phyloP scores from a whole-genome alignment of 441 rosid genomes.

The Syzygium syzygioides region DNA sequence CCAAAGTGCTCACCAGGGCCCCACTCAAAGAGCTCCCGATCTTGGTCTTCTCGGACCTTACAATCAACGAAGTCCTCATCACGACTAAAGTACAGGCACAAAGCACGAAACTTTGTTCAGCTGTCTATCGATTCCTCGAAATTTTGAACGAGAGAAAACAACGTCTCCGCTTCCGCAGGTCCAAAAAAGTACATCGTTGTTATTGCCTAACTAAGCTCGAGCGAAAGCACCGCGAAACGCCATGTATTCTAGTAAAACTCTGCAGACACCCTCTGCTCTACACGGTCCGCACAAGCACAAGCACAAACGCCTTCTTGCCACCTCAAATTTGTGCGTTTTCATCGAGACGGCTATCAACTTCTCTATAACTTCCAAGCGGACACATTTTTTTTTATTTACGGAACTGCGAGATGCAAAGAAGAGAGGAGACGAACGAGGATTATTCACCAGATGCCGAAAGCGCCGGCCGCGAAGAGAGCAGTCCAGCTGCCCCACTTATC shows the following conservation, averaged over 20 bases:
- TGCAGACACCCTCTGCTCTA: not conserved
- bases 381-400: not conserved
- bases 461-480: slow-evolving; percentile 71
- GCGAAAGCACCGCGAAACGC: not conserved
- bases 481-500: slow-evolving; percentile 93
- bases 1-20: slow-evolving; percentile 66
- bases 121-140: not conserved
- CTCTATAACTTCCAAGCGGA: not conserved
- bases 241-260: not conserved
- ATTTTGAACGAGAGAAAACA: not conserved
- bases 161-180: not conserved
- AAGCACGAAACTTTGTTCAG: not conserved
- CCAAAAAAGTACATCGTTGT: not conserved
- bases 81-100: not conserved
- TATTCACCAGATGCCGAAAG: slow-evolving; percentile 77
- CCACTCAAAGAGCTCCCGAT: slow-evolving; percentile 67
- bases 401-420: not conserved
- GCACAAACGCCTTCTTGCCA: not conserved
- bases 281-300: not conserved
- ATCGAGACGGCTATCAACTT: not conserved
- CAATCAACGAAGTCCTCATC: not conserved
- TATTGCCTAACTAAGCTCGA: not conserved
- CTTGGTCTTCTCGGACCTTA: slow-evolving; percentile 81
- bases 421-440: not conserved
- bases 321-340: not conserved